Evolutionary conservation across 345 rosid genomes (phyloP).

Genomic region (Sisymbrium irio): DNA sequence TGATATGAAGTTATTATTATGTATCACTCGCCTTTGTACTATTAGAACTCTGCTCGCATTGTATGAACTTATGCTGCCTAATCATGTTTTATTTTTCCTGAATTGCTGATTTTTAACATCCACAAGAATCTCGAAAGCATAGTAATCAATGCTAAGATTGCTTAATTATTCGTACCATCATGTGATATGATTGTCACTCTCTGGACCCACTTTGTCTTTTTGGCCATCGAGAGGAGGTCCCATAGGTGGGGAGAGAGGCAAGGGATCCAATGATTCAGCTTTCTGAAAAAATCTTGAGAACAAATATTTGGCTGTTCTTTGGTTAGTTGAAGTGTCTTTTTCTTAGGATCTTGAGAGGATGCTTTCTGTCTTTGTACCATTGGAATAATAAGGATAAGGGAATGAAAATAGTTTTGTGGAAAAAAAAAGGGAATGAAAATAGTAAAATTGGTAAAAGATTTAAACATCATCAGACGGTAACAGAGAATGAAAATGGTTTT

Average conservation of each 20-base stretch:
- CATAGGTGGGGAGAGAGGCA: slow-evolving; percentile 15
- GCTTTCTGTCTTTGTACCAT: slow-evolving; percentile 11
- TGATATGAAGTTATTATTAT: slow-evolving; percentile 47
- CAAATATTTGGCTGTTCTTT: slow-evolving; percentile 28
- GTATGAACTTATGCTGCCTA: slow-evolving; percentile 42
- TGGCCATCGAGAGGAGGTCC: slow-evolving; percentile 24
- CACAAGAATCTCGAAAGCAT: slow-evolving; percentile 30
- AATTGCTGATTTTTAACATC: slow-evolving; percentile 35
- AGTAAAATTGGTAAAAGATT: not conserved
- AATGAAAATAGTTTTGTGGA: slow-evolving; percentile 3
- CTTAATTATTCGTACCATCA: slow-evolving; percentile 22
- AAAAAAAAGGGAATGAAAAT: not conserved
- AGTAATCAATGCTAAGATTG: slow-evolving; percentile 34
- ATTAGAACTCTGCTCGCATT: slow-evolving; percentile 39
- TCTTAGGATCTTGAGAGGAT: slow-evolving; percentile 29
- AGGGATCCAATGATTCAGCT: slow-evolving; percentile 38
- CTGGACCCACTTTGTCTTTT: slow-evolving; percentile 22
- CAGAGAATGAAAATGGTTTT: slow-evolving; percentile 24
- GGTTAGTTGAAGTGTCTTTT: slow-evolving; percentile 34
- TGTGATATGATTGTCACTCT: slow-evolving; percentile 27
- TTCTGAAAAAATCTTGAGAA: slow-evolving; percentile 20
- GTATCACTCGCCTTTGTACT: slow-evolving; percentile 42
- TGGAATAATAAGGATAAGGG: not conserved
- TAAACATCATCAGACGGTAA: slow-evolving; percentile 2
- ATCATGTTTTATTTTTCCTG: slow-evolving; percentile 6